Evolutionary conservation across 305 asterid genomes (phyloP), one percentile per base, ranked within the genome.

Genomic region (Petunia hybrid): DNA sequence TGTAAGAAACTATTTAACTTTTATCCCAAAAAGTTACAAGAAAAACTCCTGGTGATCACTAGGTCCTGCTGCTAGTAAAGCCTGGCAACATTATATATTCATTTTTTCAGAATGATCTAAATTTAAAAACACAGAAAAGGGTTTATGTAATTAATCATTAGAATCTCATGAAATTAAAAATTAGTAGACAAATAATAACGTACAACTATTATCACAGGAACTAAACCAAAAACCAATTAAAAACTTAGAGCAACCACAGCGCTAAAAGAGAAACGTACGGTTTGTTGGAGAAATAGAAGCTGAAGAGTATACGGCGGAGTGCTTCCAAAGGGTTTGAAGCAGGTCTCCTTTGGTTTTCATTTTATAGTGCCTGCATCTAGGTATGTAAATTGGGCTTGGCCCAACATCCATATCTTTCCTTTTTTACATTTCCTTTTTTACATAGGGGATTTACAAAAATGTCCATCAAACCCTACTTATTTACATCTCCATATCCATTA

Each of bases 331-430:
- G 2, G 1, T 63, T 40, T 65, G 73, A 40, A 39, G n/a, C 1
- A 10, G 35, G 4, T 65, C 6, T 6, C 10, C 1, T 65, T 5
- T 39, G 45, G 2, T 65, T 1, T 61, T 61, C 1, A 61, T 13
- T 66, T 66, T 22, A 22, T 22, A 22, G 40, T 66, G 40, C 10
- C 9, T 38, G 6, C 8, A 1, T 8, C 36, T 63, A 63, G 69
- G 69, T 8, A 7, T 61, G 12, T 38, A 38, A 64, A 64, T 64
- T 64, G 45, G 70, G 45, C 73, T 66, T 40, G 73, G 51, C 35
- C 73, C 73, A 7, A 22, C 4, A 8, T 35, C 12, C 5, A 31
- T 8, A 4, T 22, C 3, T 22, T 22, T 57, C 22, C 22, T 7
- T 31, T 39, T 51, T 51, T 51, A 6, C 6, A 46, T 45, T 6